These are phyloP conservation scores for Taphrina deformans DNA, from an alignment of 1,139 yeast species.

Conservation along the genomic window DNA sequence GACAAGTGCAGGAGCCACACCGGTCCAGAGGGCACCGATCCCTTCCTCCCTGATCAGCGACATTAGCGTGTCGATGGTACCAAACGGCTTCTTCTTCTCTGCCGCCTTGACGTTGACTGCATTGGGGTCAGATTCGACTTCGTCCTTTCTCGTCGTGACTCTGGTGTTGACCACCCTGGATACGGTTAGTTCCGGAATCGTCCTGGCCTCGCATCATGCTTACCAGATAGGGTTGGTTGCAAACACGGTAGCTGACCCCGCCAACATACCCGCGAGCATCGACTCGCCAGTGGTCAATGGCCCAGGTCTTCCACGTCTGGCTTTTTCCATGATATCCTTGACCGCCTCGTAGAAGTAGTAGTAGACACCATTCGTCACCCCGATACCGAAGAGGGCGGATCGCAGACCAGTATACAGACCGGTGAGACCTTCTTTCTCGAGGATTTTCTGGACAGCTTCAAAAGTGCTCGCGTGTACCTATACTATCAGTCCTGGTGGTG, in stretches of 20 bases:
- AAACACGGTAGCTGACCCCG: conserved; percentile 82
- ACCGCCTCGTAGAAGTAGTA: conserved; percentile 85
- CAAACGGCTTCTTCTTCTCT: conserved; percentile 39
- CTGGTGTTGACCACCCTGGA: conserved; percentile 40
- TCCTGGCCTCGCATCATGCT: conserved; percentile 53
- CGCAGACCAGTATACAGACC: conserved; percentile 85
- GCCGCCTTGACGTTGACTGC: conserved; percentile 24
- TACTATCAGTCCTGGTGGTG: background rate
- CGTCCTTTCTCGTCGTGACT: conserved; percentile 37
- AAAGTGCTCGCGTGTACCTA: conserved; percentile 40
- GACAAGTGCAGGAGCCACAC: conserved; percentile 79
- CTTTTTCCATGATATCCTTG: conserved; percentile 55
- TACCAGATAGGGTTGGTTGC: conserved; percentile 94
- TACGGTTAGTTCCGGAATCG: conserved; percentile 76
- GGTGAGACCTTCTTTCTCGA: conserved; percentile 62
- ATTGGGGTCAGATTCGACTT: conserved; percentile 29
- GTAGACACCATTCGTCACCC: conserved; percentile 81
- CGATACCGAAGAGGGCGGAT: conserved; percentile 81
- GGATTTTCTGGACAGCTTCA: conserved; percentile 52
- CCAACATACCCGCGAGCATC: conserved; percentile 76
- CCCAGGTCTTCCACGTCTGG: conserved; percentile 39
- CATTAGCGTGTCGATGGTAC: conserved; percentile 57
- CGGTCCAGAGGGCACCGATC: conserved; percentile 62
- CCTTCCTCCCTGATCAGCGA: conserved; percentile 75
- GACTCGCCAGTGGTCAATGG: conserved; percentile 62